Conservation (phyloP, 2,329 filamentous ascomycete genomes). For the Xylaria sp. region DNA sequence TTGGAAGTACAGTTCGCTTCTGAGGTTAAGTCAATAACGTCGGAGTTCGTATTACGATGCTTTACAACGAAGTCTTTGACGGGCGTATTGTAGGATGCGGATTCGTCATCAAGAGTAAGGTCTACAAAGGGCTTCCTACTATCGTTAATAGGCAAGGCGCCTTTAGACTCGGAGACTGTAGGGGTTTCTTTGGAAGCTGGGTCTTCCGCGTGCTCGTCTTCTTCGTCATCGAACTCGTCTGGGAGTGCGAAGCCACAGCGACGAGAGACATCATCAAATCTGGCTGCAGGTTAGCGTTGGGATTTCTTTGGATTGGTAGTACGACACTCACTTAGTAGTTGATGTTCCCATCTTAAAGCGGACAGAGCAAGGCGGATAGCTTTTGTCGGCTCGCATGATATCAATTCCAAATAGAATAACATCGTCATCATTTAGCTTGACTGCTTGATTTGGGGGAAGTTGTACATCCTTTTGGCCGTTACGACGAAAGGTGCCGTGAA, state of each 20-base stretch:
- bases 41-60: conserved; percentile 23
- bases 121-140: conserved; percentile 28
- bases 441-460: conserved; percentile 29
- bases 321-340: conserved; percentile 22
- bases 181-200: neutral
- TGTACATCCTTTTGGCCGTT: conserved; percentile 27
- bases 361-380: conserved; percentile 49
- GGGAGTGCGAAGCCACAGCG: conserved; percentile 49
- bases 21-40: conserved; percentile 35
- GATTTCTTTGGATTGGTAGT: neutral
- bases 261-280: conserved; percentile 31
- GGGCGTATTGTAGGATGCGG: neutral
- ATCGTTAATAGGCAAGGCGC: neutral
- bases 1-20: conserved; percentile 30
- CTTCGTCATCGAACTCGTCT: conserved; percentile 46
- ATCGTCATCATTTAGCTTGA: conserved; percentile 44
- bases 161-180: neutral
- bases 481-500: conserved; percentile 60
- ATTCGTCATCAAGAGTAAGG: conserved; percentile 32
- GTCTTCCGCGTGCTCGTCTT: conserved; percentile 24
- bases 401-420: conserved; percentile 47
- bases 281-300: conserved; percentile 17
- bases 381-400: conserved; percentile 44
- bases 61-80: neutral
- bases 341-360: conserved; percentile 40